phyloP scores from a whole-genome alignment of 2,329 filamentous ascomycete genomes.

The Xylaria digitata region DNA sequence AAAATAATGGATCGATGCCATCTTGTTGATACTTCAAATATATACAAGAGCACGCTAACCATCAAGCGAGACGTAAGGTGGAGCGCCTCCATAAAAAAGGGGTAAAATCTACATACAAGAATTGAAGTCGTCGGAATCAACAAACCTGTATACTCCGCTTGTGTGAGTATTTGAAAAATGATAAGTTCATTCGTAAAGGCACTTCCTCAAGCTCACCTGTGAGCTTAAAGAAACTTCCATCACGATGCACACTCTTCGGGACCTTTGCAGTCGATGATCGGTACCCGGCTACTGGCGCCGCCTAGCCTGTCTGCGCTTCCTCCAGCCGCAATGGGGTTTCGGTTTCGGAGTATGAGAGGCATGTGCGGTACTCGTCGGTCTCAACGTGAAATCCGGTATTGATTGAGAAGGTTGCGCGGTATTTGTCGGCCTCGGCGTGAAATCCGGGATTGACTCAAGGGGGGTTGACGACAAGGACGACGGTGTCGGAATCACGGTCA shows the following conservation, averaged over 20 bases:
- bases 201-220: too few species aligned
- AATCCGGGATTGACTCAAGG: slow-evolving; percentile 29
- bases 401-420: slow-evolving; percentile 9
- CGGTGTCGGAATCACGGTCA: slow-evolving; percentile 20
- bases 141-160: neutral
- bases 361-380: slow-evolving; percentile 21
- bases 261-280: neutral
- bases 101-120: slow-evolving; percentile 24
- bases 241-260: neutral
- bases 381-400: slow-evolving; percentile 31
- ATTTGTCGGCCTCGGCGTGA: slow-evolving; percentile 24
- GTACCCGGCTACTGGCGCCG: neutral
- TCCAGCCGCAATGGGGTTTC: slow-evolving; percentile 29
- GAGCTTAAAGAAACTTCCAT: neutral
- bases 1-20: neutral
- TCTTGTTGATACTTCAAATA: too few species aligned
- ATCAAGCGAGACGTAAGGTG: neutral
- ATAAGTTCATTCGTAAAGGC: neutral
- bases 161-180: neutral
- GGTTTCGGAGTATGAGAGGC: slow-evolving; percentile 24
- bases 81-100: neutral
- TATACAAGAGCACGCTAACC: neutral
- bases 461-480: slow-evolving; percentile 4
- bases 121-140: slow-evolving; percentile 19
- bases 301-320: slow-evolving; percentile 22